Conservation (phyloP, 768 basidiomycete species). For the Boletus eberwhitei region DNA sequence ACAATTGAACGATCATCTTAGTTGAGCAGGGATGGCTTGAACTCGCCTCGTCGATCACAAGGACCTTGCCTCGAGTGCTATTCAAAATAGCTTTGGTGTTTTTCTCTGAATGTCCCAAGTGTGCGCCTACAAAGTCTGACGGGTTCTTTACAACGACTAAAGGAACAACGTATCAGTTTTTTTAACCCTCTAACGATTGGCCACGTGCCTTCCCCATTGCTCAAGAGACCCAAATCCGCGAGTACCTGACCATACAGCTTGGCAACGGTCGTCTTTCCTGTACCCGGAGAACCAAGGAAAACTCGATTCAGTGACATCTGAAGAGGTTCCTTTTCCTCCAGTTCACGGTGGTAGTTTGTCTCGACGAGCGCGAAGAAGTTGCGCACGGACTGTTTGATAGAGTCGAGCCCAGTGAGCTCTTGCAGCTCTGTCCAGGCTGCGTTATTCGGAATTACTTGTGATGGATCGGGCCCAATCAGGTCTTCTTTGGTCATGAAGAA, state of each 20-base stretch:
- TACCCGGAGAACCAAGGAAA: conserved; percentile 66
- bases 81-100: conserved; percentile 64
- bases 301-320: conserved; percentile 59
- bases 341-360: conserved; percentile 58
- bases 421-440: conserved; percentile 52
- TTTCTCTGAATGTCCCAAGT: conserved; percentile 57
- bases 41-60: conserved; percentile 66
- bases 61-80: conserved; percentile 58
- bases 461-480: conserved; percentile 64
- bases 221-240: conserved; percentile 59
- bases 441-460: conserved; percentile 43
- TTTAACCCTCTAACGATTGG: background rate
- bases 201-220: conserved; percentile 61
- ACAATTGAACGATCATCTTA: background rate
- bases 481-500: conserved; percentile 52
- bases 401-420: conserved; percentile 48
- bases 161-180: background rate
- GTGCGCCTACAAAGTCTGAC: conserved; percentile 61
- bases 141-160: conserved; percentile 67
- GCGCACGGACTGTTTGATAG: conserved; percentile 54
- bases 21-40: conserved; percentile 9
- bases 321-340: conserved; percentile 51
- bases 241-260: conserved; percentile 64
- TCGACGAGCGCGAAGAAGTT: conserved; percentile 45
- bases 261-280: conserved; percentile 70